These are phyloP conservation scores for Gnaphalium uliginosum DNA, from an alignment of 129 eudicot genomes.

Conservation along the genomic window DNA sequence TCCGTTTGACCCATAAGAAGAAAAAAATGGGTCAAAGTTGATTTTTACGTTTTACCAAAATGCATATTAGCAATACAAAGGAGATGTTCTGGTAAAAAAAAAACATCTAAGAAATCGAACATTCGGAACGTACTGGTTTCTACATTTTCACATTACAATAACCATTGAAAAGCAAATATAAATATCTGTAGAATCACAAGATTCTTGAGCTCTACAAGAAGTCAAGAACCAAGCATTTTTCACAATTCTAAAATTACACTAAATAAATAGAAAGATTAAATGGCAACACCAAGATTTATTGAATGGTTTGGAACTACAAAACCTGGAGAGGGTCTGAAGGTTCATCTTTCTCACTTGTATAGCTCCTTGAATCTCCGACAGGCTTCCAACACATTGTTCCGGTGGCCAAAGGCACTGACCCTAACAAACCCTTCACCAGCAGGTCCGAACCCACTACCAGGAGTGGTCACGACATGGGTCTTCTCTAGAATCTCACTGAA, in stretches of 20 bases:
- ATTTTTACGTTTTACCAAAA: background rate
- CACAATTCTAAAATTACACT: conserved; percentile 20
- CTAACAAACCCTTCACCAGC: conserved; percentile 96
- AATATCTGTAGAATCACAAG: background rate
- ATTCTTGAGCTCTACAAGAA: conserved; percentile 11
- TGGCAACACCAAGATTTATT: conserved; percentile 10
- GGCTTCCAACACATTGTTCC: conserved; percentile 88
- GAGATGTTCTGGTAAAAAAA: conserved; percentile 11
- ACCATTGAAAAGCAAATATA: conserved; percentile 3
- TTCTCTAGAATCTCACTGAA: conserved; percentile 92
- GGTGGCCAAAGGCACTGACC: conserved; percentile 92
- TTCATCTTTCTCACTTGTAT: conserved; percentile 57
- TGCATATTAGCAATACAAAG: conserved; percentile 5
- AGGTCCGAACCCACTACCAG: conserved; percentile 99
- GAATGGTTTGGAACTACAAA: conserved; percentile 25
- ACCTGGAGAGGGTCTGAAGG: conserved; percentile 1
- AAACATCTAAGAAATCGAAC: background rate
- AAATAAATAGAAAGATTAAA: conserved; percentile 9
- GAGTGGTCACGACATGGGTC: conserved; percentile 94
- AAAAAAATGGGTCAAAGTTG: background rate
- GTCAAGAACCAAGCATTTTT: conserved; percentile 20
- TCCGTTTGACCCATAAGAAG: no score
- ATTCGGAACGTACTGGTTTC: conserved; percentile 1
- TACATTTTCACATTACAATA: background rate
- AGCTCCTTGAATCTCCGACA: conserved; percentile 87